phyloP scores from a whole-genome alignment of 257 asterid species.

The Thymus quinquecostatus region DNA sequence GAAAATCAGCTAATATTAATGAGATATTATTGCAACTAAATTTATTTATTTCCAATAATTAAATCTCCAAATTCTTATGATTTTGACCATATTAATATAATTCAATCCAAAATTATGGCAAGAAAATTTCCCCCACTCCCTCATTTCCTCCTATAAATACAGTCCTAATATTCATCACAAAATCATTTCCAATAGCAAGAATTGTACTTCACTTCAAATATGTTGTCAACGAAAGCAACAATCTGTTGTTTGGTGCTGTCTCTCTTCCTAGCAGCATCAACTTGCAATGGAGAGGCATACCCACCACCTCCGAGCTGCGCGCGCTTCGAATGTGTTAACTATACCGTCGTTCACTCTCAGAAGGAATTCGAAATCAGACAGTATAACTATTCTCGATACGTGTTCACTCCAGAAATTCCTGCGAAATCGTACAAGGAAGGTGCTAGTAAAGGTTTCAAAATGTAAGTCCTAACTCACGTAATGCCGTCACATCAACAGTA shows the following conservation, averaged over 20 bases:
- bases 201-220: background rate
- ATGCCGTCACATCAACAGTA: too few species aligned
- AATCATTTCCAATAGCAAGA: too few species aligned
- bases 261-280: background rate
- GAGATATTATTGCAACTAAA: too few species aligned
- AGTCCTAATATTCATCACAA: too few species aligned
- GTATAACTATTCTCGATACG: background rate
- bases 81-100: too few species aligned
- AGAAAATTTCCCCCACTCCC: too few species aligned
- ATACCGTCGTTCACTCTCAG: background rate
- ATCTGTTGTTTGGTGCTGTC: background rate
- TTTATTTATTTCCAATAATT: too few species aligned
- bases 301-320: background rate
- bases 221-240: background rate
- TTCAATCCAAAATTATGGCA: too few species aligned
- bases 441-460: background rate
- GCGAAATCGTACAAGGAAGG: background rate
- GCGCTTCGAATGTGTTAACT: background rate
- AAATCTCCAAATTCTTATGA: too few species aligned
- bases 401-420: background rate
- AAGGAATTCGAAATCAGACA: conserved; percentile 8
- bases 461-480: background rate
- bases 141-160: too few species aligned
- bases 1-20: too few species aligned
- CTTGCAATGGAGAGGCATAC: background rate